These are phyloP conservation scores for Candida ipomoeae DNA, from an alignment of 805 yeast species.

Conservation along the genomic window DNA sequence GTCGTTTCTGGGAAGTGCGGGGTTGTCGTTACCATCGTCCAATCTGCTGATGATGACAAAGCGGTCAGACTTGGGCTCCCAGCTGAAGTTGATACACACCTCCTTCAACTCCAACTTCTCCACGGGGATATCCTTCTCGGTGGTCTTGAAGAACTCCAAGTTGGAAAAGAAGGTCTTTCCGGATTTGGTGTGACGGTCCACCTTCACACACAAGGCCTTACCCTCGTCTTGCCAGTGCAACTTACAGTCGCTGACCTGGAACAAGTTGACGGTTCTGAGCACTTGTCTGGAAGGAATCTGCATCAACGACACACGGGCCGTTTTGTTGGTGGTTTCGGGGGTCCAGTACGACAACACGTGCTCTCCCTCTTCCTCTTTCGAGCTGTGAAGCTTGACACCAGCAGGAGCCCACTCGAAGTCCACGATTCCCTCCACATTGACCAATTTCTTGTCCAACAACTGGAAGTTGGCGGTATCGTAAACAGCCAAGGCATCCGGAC, in stretches of 20 bases:
- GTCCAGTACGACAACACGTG: constrained; percentile 91
- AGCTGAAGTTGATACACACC: constrained; percentile 78
- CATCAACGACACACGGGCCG: constrained; percentile 90
- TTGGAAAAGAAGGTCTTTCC: constrained; percentile 88
- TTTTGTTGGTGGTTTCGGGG: constrained; percentile 87
- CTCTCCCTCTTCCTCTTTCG: constrained; percentile 50
- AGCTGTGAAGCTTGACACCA: constrained; percentile 61
- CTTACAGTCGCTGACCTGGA: constrained; percentile 88
- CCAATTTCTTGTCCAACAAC: constrained; percentile 78
- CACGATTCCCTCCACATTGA: constrained; percentile 77
- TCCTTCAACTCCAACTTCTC: constrained; percentile 93
- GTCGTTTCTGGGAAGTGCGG: constrained; percentile 61
- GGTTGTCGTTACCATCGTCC: constrained; percentile 53
- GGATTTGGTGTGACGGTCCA: constrained; percentile 94
- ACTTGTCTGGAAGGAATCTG: constrained; percentile 80
- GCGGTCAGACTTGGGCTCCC: constrained; percentile 94
- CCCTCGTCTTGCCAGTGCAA: constrained; percentile 93
- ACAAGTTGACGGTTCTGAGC: constrained; percentile 85
- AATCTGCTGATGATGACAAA: constrained; percentile 71
- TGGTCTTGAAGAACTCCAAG: constrained; percentile 83
- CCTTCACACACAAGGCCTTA: constrained; percentile 83
- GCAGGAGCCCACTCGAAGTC: constrained; percentile 97
- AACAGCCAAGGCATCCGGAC: constrained; percentile 87
- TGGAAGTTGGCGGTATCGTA: constrained; percentile 79
- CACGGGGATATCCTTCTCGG: constrained; percentile 89